Conservation (phyloP, 352 stramenopile genomes). For the Globisporangium spiculum region DNA sequence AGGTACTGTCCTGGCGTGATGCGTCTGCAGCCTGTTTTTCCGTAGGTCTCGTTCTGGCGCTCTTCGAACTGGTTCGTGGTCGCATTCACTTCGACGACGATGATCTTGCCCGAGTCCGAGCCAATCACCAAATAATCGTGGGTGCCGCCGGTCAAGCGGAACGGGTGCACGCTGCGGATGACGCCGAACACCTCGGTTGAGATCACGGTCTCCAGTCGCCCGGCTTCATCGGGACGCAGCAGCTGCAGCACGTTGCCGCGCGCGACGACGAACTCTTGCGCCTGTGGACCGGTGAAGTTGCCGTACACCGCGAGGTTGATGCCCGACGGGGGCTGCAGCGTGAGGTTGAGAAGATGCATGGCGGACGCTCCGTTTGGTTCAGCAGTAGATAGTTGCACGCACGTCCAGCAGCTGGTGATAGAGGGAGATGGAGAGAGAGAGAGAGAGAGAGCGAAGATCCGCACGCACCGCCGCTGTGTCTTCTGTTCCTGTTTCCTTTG, state of each 20-base stretch:
- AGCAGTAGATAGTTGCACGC: not conserved
- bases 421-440: not conserved
- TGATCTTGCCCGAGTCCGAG: slow-evolving; percentile 95
- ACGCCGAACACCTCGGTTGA: slow-evolving; percentile 89
- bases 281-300: slow-evolving; percentile 89
- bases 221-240: slow-evolving; percentile 75
- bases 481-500: slow-evolving; percentile 5
- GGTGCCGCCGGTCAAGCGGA: slow-evolving; percentile 82
- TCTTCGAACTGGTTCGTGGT: slow-evolving; percentile 69
- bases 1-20: slow-evolving; percentile 98
- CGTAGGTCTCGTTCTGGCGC: slow-evolving; percentile 94
- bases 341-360: slow-evolving; percentile 89
- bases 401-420: not conserved
- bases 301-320: slow-evolving; percentile 87
- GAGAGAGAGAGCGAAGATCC: slow-evolving; percentile 6
- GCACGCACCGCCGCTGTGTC: not conserved
- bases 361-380: not conserved
- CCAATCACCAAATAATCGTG: slow-evolving; percentile 97
- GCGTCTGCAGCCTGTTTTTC: slow-evolving; percentile 95
- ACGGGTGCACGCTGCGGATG: slow-evolving; percentile 90
- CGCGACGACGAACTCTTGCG: slow-evolving; percentile 94
- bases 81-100: slow-evolving; percentile 94
- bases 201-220: slow-evolving; percentile 75
- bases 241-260: slow-evolving; percentile 94
- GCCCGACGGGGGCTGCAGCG: slow-evolving; percentile 78